Conservation (phyloP, 2,329 filamentous ascomycete genomes). For the Biscogniauxia sp. region DNA sequence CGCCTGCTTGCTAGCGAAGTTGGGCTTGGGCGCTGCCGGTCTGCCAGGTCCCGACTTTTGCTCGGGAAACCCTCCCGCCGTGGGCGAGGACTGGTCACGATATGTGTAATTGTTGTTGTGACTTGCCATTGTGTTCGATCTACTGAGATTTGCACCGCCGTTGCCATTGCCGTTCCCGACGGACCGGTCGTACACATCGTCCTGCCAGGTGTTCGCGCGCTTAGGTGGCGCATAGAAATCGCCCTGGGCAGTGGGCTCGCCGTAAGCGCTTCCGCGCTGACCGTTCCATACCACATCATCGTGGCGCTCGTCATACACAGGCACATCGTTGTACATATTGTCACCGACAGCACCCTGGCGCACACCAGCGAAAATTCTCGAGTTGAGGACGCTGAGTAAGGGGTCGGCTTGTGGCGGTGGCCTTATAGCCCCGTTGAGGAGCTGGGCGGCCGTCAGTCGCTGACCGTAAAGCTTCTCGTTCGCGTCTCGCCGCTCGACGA, state of each 20-base stretch:
- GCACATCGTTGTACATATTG: conserved; percentile 90
- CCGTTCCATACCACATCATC: conserved; percentile 86
- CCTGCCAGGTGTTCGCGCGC: conserved; percentile 70
- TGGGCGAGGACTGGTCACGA: conserved; percentile 30
- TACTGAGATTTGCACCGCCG: conserved; percentile 31
- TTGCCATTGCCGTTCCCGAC: conserved; percentile 28
- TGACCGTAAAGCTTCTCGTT: conserved; percentile 95
- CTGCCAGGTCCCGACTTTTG: conserved; percentile 63
- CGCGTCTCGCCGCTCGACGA: conserved; percentile 92
- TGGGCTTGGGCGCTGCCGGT: conserved; percentile 86
- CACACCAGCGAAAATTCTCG: conserved; percentile 75
- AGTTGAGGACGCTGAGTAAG: conserved; percentile 81
- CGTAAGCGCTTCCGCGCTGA: conserved; percentile 65
- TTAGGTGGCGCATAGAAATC: conserved; percentile 55
- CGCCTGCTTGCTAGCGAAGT: conserved; percentile 63
- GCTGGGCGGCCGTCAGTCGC: conserved; percentile 74
- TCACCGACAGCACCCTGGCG: conserved; percentile 43
- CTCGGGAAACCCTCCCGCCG: conserved; percentile 46
- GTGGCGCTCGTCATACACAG: conserved; percentile 79
- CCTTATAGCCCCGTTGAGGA: conserved; percentile 74
- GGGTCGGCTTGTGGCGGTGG: conserved; percentile 81
- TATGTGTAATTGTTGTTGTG: conserved; percentile 48
- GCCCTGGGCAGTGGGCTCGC: conserved; percentile 30
- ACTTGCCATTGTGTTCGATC: conserved; percentile 51
- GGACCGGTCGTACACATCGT: conserved; percentile 69